phyloP scores from a whole-genome alignment of 2,329 filamentous ascomycete species.

The Camillea tinctor region DNA sequence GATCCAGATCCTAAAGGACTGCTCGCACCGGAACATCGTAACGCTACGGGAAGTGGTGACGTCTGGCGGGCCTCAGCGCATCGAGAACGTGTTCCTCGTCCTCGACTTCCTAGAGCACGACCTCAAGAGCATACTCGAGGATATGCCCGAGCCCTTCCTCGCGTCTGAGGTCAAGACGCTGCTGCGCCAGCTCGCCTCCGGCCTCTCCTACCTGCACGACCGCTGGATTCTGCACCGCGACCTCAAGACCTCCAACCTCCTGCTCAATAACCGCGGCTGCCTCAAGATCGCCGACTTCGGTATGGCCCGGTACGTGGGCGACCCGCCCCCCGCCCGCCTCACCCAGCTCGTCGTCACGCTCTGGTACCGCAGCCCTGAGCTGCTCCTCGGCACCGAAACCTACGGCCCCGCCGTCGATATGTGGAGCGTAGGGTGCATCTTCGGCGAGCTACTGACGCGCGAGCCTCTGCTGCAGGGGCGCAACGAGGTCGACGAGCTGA shows the following conservation, averaged over 20 bases:
- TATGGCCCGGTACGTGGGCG: conserved; percentile 88
- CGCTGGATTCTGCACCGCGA: conserved; percentile 93
- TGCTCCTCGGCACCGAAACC: conserved; percentile 74
- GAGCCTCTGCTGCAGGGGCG: conserved; percentile 82
- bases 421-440: conserved; percentile 96
- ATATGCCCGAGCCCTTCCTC: conserved; percentile 92
- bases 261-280: conserved; percentile 91
- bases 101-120: conserved; percentile 99
- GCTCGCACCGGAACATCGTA: conserved; percentile 80
- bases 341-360: conserved; percentile 94
- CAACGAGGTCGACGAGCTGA: conserved; percentile 89
- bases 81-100: conserved; percentile 78
- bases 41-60: conserved; percentile 80
- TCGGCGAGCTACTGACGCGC: conserved; percentile 83
- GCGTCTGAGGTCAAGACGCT: conserved; percentile 91
- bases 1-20: conserved; percentile 85
- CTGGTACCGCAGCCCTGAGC: conserved; percentile 92
- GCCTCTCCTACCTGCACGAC: conserved; percentile 80
- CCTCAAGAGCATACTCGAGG: conserved; percentile 85
- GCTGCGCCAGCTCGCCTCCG: conserved; percentile 76
- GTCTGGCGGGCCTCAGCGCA: conserved; percentile 48
- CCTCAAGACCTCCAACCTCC: conserved; percentile 88
- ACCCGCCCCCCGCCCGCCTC: conserved; percentile 70
- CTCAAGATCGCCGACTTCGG: conserved; percentile 98
- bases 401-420: conserved; percentile 83